Conservation (phyloP, 2,329 filamentous ascomycete species). For the Fusarium lateritium region DNA sequence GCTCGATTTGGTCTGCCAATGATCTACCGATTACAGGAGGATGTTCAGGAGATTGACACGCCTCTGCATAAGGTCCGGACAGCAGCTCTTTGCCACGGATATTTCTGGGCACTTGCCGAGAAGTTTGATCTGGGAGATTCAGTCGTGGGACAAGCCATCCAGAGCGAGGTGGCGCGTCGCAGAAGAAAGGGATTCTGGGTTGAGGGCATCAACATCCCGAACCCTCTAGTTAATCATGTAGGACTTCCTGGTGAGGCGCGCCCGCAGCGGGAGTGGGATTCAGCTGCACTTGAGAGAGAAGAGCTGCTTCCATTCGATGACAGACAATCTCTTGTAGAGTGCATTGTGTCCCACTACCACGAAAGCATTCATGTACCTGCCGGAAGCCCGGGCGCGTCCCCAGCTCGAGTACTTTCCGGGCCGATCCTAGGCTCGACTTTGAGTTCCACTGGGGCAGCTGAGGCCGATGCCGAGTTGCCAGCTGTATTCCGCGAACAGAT, state of each 20-base stretch:
- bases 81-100: slow-evolving; percentile 89
- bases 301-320: slow-evolving; percentile 83
- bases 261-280: slow-evolving; percentile 62
- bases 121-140: slow-evolving; percentile 83
- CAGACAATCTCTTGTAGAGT: slow-evolving; percentile 78
- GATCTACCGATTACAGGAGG: slow-evolving; percentile 90
- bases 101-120: slow-evolving; percentile 85
- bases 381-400: slow-evolving; percentile 78
- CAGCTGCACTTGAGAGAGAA: slow-evolving; percentile 71
- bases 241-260: slow-evolving; percentile 64
- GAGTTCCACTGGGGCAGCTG: slow-evolving; percentile 56
- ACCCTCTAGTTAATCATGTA: slow-evolving; percentile 74
- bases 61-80: slow-evolving; percentile 82
- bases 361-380: slow-evolving; percentile 74
- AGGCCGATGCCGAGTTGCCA: slow-evolving; percentile 72
- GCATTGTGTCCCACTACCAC: slow-evolving; percentile 80
- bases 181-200: slow-evolving; percentile 85
- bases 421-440: slow-evolving; percentile 70
- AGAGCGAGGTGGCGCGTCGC: slow-evolving; percentile 82
- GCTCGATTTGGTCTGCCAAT: slow-evolving; percentile 85
- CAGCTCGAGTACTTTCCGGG: slow-evolving; percentile 73
- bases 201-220: slow-evolving; percentile 79
- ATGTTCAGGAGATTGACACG: slow-evolving; percentile 77
- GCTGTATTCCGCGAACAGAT: slow-evolving; percentile 80
- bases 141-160: slow-evolving; percentile 77